Base-by-base conservation (phyloP, 176 grass and related monocot genomes). In the Cenchrus fungigraminus region DNA sequence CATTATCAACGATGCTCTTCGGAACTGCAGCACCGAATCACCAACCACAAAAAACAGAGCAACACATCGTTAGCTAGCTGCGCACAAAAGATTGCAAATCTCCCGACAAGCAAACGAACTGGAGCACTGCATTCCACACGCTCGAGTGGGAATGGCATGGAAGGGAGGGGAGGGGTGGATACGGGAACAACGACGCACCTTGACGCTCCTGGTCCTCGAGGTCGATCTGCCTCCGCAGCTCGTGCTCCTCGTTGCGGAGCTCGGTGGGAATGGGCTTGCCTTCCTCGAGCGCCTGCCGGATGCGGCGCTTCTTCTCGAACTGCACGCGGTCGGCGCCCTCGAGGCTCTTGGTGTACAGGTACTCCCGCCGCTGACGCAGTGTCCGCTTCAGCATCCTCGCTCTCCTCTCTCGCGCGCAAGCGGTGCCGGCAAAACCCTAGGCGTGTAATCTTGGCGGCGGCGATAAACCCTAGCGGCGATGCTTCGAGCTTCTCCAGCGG, bases 301-400 rank as follows among this genome's bases (percentile, higher is more conserved):
- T 77, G 84, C 82, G 92, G 25, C 94, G 90, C 93, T 99, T 96
- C 89, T 92, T 99, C 91, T 99, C 94, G 76, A 89, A 96, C 86
- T 88, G 86, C 82, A 82, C 91, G 54, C 93, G 83, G 56, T 99
- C 88, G 67, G 94, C 89, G 47, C 91, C 94, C 61, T 99, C 86
- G 9, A 94, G 73, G 84, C 92, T 92, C 91, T 96, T 96, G 60
- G 82, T 73, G 86, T 96, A 91, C 37, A 99, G 68, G 84, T 94
- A 99, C 60, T 92, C 91, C 62, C 68, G 86, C 68, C 84, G 85
- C 55, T 74, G 15, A 74, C 88, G 71, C n/a, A 77, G 87, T 32
- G 83, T 79, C 65, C 93, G 82, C 70, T 81, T 79, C 76, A 88
- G 72, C 97, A 96, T 98, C 80, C 74, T 80, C 83, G 74, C 37